Evolutionary conservation across 495 filamentous ascomycete species (phyloP).

Genomic region (Aspergillus sclerotiicarbonarius): DNA sequence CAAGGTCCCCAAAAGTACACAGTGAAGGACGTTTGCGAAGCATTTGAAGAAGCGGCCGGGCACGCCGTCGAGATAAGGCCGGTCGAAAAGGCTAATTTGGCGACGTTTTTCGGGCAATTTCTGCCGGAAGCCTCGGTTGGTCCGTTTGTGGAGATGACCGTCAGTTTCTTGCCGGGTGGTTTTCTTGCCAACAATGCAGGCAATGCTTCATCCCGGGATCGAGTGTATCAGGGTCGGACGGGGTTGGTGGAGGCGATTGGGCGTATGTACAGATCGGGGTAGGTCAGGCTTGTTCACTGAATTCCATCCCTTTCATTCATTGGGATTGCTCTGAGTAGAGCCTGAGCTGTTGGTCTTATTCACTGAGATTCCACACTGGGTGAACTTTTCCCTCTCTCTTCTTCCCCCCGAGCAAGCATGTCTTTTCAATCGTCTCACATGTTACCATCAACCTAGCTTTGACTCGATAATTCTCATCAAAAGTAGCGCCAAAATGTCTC

Average conservation of each 20-base stretch:
- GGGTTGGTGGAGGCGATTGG: constrained; percentile 8
- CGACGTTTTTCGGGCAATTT: constrained; percentile 5
- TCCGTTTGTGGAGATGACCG: constrained; percentile 12
- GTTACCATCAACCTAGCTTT: background rate
- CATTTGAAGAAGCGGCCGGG: background rate
- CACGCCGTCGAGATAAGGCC: background rate
- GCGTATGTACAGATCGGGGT: background rate
- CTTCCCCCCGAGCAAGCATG: too few relatives aligned
- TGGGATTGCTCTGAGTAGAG: too few relatives aligned
- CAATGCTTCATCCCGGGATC: background rate
- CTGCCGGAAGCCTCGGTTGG: background rate
- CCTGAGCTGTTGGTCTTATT: too few relatives aligned
- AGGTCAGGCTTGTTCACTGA: background rate
- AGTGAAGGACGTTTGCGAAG: constrained; percentile 1
- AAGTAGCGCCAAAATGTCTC: background rate
- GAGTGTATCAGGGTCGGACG: background rate
- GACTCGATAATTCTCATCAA: background rate
- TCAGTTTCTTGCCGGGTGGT: constrained; percentile 10
- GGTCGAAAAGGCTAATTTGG: constrained; percentile 1
- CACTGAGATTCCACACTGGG: too few relatives aligned
- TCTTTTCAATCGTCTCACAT: background rate
- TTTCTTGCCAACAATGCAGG: background rate
- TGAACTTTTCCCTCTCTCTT: too few relatives aligned
- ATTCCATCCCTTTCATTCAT: too few relatives aligned
- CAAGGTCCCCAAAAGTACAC: constrained; percentile 5